These are phyloP conservation scores for Parathielavia appendiculata DNA, from an alignment of 495 filamentous ascomycete species.

Conservation along the genomic window DNA sequence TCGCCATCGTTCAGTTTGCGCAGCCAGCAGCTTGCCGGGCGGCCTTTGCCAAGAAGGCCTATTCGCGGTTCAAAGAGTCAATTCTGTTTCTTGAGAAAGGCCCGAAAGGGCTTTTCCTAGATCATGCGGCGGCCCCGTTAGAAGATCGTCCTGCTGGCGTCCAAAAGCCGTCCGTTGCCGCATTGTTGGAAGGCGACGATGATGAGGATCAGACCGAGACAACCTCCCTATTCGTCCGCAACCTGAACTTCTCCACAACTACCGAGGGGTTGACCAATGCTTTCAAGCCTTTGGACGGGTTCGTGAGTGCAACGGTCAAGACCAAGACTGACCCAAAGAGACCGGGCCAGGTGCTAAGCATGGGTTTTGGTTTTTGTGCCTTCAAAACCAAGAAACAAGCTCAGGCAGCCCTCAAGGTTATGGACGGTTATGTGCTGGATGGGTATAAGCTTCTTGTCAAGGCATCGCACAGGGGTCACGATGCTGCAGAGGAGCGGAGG, in stretches of 20 bases:
- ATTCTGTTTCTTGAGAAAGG: conserved; percentile 92
- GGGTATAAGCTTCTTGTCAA: conserved; percentile 79
- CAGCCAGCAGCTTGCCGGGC: conserved; percentile 69
- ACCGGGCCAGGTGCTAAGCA: conserved; percentile 76
- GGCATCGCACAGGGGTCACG: conserved; percentile 74
- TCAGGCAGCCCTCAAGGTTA: conserved; percentile 67
- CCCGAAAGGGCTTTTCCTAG: conserved; percentile 71
- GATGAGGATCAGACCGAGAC: conserved; percentile 53
- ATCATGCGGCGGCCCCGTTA: conserved; percentile 32
- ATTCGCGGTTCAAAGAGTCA: conserved; percentile 83
- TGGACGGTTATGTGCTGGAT: conserved; percentile 83
- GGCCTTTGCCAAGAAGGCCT: conserved; percentile 78
- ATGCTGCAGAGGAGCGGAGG: conserved; percentile 79
- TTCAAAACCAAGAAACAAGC: conserved; percentile 75
- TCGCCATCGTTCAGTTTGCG: conserved; percentile 85
- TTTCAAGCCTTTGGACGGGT: conserved; percentile 79
- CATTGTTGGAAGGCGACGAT: conserved; percentile 55
- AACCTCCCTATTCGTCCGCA: conserved; percentile 83
- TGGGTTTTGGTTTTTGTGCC: conserved; percentile 95
- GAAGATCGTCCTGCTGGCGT: conserved; percentile 32
- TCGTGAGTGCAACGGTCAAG: conserved; percentile 76
- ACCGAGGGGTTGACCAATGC: conserved; percentile 63
- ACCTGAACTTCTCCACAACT: conserved; percentile 88
- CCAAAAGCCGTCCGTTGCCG: conserved; percentile 41
- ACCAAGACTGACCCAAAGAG: conserved; percentile 83